Evolutionary conservation across 1,284 basidiomycete species (phyloP).

Genomic region (Malassezia obtusa): DNA sequence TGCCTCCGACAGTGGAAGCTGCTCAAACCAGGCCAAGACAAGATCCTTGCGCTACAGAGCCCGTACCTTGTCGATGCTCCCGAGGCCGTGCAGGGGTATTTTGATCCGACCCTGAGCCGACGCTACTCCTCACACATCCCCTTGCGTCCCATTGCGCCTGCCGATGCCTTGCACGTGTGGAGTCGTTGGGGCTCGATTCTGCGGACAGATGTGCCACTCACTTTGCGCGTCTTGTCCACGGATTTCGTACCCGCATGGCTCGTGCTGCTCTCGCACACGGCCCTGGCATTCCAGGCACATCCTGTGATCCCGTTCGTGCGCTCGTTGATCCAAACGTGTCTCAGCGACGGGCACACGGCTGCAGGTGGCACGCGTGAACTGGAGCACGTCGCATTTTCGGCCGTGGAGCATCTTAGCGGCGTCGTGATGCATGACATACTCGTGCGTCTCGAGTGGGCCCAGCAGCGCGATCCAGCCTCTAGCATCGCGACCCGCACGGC

Average conservation of each 20-base stretch:
- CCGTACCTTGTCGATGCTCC: neutral
- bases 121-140: constrained; percentile 9
- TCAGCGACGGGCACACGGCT: constrained; percentile 1
- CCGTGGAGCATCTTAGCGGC: neutral
- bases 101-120: constrained; percentile 14
- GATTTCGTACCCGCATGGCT: constrained; percentile 1
- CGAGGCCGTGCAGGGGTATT: neutral
- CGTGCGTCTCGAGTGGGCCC: constrained; percentile 7
- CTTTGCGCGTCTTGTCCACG: neutral
- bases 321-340: constrained; percentile 1
- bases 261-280: neutral
- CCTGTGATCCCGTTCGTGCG: constrained; percentile 7
- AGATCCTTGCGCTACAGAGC: neutral
- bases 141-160: neutral
- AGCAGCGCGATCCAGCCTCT: neutral
- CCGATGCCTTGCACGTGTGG: neutral
- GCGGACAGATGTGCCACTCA: neutral
- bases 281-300: neutral
- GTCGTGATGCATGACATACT: constrained; percentile 2
- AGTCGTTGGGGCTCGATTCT: constrained; percentile 1
- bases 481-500: neutral
- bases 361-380: constrained; percentile 4
- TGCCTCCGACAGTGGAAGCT: neutral
- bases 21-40: neutral
- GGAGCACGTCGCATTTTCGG: neutral